phyloP scores from a whole-genome alignment of 257 asterid genomes.

The Penstemon newberryi region DNA sequence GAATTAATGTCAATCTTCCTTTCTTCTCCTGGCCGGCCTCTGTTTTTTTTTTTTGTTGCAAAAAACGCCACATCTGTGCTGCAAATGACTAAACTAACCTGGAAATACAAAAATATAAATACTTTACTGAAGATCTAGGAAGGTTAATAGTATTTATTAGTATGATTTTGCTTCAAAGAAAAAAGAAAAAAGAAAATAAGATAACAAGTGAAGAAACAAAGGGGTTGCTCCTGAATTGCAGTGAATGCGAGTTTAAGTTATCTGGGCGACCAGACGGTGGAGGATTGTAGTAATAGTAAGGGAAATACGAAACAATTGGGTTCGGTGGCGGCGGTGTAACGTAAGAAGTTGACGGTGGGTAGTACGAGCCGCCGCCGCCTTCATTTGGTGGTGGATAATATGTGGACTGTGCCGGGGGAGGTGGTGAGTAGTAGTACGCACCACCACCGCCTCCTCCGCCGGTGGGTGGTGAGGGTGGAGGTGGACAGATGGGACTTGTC shows the following conservation, averaged over 20 bases:
- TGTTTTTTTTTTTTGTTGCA: slow-evolving; percentile 5
- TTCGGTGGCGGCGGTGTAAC: slow-evolving; percentile 59
- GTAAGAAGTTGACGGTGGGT: slow-evolving; percentile 34
- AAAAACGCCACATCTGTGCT: slow-evolving; percentile 7
- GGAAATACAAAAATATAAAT: slow-evolving; percentile 7
- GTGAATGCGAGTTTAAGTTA: slow-evolving; percentile 30
- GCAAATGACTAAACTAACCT: slow-evolving; percentile 26
- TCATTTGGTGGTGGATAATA: slow-evolving; percentile 42
- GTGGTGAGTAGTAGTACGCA: slow-evolving; percentile 47
- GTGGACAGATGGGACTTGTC: slow-evolving; percentile 37
- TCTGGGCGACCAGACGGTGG: slow-evolving; percentile 32
- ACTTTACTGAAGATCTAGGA: neutral
- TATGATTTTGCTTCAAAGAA: slow-evolving; percentile 20
- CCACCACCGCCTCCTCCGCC: slow-evolving; percentile 34
- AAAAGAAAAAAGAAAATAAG: slow-evolving; percentile 24
- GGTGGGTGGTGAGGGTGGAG: slow-evolving; percentile 42
- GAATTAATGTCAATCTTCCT: neutral
- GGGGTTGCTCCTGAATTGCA: slow-evolving; percentile 20
- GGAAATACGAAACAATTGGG: slow-evolving; percentile 54
- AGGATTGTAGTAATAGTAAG: slow-evolving; percentile 46
- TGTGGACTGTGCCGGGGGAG: slow-evolving; percentile 44
- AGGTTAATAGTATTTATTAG: neutral
- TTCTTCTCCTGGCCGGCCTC: neutral
- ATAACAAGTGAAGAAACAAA: slow-evolving; percentile 18
- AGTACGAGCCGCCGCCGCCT: slow-evolving; percentile 35